A percentile compares a stretch with the other conserved stretches of the same genome.
Conservation (phyloP, 140 eudicot genomes). For the Cichorium intybus region DNA sequence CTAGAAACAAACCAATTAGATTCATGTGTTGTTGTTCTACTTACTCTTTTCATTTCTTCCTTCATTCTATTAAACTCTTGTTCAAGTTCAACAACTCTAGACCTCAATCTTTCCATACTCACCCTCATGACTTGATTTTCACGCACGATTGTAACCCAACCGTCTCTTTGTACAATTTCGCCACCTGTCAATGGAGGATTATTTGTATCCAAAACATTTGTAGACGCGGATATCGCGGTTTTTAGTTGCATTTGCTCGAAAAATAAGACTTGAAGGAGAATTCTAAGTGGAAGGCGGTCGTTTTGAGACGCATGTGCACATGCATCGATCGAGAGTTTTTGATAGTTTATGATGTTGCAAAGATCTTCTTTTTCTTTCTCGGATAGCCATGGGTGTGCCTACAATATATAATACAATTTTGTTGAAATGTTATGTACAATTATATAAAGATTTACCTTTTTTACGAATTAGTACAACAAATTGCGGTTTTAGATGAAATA, state of each 20-base stretch:
- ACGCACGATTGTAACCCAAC: constrained; percentile 81
- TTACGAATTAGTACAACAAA: no score
- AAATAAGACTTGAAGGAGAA: constrained; percentile 79
- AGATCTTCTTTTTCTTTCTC: constrained; percentile 78
- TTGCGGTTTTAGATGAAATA: no score
- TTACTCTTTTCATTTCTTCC: constrained; percentile 64
- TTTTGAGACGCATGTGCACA: constrained; percentile 98
- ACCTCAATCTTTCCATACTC: constrained; percentile 73
- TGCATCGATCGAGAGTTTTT: constrained; percentile 88
- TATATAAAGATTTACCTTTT: no score
- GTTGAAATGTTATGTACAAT: neutral
- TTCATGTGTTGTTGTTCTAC: constrained; percentile 40
- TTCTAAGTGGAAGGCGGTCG: constrained; percentile 70
- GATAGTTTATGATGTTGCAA: constrained; percentile 70
- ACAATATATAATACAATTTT: constrained; percentile 13
- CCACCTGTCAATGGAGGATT: constrained; percentile 44
- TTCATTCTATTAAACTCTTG: constrained; percentile 66
- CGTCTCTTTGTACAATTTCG: constrained; percentile 73
- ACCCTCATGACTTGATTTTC: constrained; percentile 70
- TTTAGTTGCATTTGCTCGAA: constrained; percentile 91
- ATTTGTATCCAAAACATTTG: constrained; percentile 40
- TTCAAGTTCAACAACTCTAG: constrained; percentile 80
- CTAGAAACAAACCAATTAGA: constrained; percentile 55
- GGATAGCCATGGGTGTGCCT: constrained; percentile 90
- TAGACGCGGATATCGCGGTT: constrained; percentile 57